Base-by-base conservation (phyloP, 2,329 filamentous ascomycete species). In the Diaporthe ampelina region DNA sequence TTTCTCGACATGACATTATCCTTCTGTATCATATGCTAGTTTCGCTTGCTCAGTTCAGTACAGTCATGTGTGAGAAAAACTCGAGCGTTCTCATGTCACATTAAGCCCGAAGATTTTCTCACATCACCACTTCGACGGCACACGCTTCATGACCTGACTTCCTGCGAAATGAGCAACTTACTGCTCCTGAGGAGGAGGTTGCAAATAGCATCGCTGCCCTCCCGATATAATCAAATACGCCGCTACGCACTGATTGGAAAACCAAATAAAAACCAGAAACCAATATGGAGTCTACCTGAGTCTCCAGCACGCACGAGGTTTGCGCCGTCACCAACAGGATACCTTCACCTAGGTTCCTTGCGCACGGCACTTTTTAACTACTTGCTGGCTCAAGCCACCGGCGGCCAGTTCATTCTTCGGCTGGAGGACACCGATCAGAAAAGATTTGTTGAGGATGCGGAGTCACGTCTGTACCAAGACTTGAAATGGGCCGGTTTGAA, bases 331-430 rank as follows among this genome's bases (percentile, higher is more conserved):
- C 97, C 97, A 0, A 99, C 97, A 0, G 97, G 97, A 1, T 95
- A 96, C 79, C 88, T 99, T 32, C 97, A 99, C 83, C 87, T 99
- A 17, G 97, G 97, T 5, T 98, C 95, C 0, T 84, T 99, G 48
- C 89, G 97, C 74, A 99, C 97, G 0, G 97, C 97, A 0, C 84
- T 99, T n/a, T 98, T 95, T 86, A 98, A 98, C 80, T 98, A 96
- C 78, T 86, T 99, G 6, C 88, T 97, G n/a, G 95, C 97, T 0
- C 94, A 92, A 79, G 91, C 93, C 3, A 98, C 97, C 0, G 92
- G 93, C 6, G 97, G 97, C 9, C 93, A 97, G 81, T 99, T 99
- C 79, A 84, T 99, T 15, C 85, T 99, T 67, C 91, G 97, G 13
- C 92, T 99, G 76, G 97, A 99, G 85, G 97, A 99, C 82, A 99